Conservation (phyloP, 2,329 filamentous ascomycete species). For the Trichophaea hybrida region DNA sequence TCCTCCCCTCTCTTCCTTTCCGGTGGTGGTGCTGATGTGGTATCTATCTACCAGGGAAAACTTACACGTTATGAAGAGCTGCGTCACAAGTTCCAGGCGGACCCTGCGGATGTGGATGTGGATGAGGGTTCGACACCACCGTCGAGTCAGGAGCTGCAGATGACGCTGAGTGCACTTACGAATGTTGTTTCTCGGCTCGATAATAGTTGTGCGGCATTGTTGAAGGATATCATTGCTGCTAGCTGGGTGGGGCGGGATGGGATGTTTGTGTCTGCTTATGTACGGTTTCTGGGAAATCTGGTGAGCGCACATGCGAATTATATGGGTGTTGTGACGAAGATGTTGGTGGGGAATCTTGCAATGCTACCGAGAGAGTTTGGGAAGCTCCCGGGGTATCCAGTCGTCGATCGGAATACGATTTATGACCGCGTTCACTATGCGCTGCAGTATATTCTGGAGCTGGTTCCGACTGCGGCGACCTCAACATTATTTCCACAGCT, state of each 20-base stretch:
- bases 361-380: constrained; percentile 32
- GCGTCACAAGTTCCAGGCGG: constrained; percentile 18
- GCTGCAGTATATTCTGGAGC: constrained; percentile 59
- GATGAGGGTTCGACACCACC: constrained; percentile 18
- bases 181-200: constrained; percentile 47
- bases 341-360: constrained; percentile 66
- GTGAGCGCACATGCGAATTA: constrained; percentile 73
- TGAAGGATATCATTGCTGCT: constrained; percentile 45
- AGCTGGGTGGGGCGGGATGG: constrained; percentile 52
- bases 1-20: neutral
- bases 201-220: constrained; percentile 44
- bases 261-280: constrained; percentile 51
- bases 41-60: constrained; percentile 13
- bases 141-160: constrained; percentile 32
- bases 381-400: constrained; percentile 35
- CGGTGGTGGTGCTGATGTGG: neutral
- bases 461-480: constrained; percentile 66
- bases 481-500: constrained; percentile 44
- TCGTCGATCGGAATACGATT: constrained; percentile 49
- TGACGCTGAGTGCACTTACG: constrained; percentile 43
- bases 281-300: constrained; percentile 53
- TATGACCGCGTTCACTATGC: constrained; percentile 61
- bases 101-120: constrained; percentile 9
- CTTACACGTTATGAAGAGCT: constrained; percentile 16
- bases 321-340: constrained; percentile 57